Evolutionary conservation across 345 rosid species (phyloP).

Genomic region (Eucalyptus viminalis): DNA sequence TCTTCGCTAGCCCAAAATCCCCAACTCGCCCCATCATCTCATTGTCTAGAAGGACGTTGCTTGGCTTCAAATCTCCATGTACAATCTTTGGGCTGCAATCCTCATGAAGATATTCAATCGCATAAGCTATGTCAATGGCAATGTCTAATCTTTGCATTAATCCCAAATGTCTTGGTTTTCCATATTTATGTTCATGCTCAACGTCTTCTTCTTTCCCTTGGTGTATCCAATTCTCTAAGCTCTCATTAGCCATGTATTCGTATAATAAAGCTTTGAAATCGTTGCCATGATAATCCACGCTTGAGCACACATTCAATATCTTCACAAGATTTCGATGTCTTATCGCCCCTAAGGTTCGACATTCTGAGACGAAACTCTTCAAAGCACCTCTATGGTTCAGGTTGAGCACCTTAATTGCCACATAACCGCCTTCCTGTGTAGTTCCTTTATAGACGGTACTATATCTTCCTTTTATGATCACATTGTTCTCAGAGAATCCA

Average conservation of each 20-base stretch:
- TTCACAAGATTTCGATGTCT: not conserved
- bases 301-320: not conserved
- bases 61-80: not conserved
- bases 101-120: not conserved
- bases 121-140: not conserved
- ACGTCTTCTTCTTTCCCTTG: not conserved
- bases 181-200: not conserved
- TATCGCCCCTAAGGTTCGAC: not conserved
- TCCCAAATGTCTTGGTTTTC: not conserved
- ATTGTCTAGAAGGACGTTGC: not conserved
- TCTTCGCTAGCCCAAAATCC: not conserved
- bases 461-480: not conserved
- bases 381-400: not conserved
- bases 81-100: not conserved
- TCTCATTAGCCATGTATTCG: not conserved
- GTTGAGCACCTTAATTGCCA: not conserved
- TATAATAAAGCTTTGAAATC: not conserved
- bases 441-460: not conserved
- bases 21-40: not conserved
- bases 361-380: not conserved
- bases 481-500: not conserved
- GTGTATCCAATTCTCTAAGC: not conserved
- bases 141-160: not conserved
- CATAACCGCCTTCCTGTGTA: fast-evolving
- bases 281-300: not conserved